Conservation (phyloP, 2,329 filamentous ascomycete genomes). For the Exophiala viscosa region DNA sequence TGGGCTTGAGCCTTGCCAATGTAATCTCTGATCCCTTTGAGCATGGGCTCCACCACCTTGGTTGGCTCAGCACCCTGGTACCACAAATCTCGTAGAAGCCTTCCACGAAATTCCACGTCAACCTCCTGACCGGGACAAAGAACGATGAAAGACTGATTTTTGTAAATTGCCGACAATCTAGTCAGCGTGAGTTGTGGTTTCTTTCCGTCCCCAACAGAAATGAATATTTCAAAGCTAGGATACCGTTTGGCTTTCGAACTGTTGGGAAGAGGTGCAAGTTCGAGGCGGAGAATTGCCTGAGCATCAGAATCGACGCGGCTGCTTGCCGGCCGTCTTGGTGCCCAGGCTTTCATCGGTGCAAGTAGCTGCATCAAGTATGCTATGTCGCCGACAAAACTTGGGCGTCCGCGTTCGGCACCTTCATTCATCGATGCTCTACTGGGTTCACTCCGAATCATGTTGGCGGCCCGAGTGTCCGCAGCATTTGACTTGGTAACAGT, state of each 20-base stretch:
- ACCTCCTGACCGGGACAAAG: slow-evolving; percentile 10
- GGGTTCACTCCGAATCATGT: too few relatives aligned
- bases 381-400: slow-evolving; percentile 5
- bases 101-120: slow-evolving; percentile 10
- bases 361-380: slow-evolving; percentile 13
- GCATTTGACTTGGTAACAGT: too few relatives aligned
- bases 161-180: slow-evolving; percentile 14
- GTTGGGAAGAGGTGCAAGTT: slow-evolving; percentile 6
- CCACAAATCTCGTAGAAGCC: slow-evolving; percentile 14
- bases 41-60: background rate
- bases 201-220: slow-evolving; percentile 1
- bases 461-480: too few relatives aligned
- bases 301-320: slow-evolving; percentile 1
- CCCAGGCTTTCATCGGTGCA: slow-evolving; percentile 10
- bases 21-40: slow-evolving; percentile 3
- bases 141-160: slow-evolving; percentile 8
- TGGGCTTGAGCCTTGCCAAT: slow-evolving; percentile 2
- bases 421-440: too few relatives aligned
- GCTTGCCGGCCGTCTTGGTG: background rate
- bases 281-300: slow-evolving; percentile 11
- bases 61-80: slow-evolving; percentile 6
- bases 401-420: background rate
- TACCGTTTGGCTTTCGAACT: background rate
- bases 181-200: slow-evolving; percentile 6
- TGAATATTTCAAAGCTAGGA: slow-evolving; percentile 17